Conservation (phyloP, 2,329 filamentous ascomycete species). For the Hirsutella thompsonii region DNA sequence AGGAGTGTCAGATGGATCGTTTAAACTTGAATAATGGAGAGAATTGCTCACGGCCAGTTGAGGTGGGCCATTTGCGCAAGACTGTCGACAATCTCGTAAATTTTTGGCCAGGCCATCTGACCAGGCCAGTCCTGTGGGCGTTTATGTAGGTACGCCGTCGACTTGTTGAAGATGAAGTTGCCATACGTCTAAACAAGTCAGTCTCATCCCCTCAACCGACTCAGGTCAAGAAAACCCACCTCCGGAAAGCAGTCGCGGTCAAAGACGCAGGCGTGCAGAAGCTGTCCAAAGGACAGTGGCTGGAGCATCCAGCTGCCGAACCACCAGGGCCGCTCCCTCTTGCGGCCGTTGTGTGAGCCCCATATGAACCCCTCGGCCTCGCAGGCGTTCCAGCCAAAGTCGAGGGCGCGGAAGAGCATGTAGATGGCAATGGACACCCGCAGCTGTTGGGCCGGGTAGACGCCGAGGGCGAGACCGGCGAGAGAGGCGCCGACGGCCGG, state of each 20-base stretch:
- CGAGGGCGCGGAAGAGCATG: conserved; percentile 64
- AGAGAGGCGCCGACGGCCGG: conserved; percentile 85
- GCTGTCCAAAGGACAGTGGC: conserved; percentile 62
- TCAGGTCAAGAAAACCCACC: conserved; percentile 22
- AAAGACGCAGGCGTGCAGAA: conserved; percentile 65
- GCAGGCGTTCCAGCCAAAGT: conserved; percentile 75
- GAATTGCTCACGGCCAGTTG: conserved; percentile 63
- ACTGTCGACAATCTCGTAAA: conserved; percentile 66
- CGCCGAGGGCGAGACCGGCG: conserved; percentile 69
- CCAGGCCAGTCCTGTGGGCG: conserved; percentile 57
- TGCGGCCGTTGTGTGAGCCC: conserved; percentile 39
- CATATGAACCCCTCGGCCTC: conserved; percentile 61
- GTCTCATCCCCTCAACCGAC: too few species aligned
- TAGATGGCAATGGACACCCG: conserved; percentile 76
- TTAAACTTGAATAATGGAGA: neutral
- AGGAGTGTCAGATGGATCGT: too few species aligned
- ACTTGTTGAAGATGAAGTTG: conserved; percentile 53
- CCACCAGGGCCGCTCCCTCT: conserved; percentile 63
- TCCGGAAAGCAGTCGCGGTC: conserved; percentile 61
- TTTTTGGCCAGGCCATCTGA: conserved; percentile 58
- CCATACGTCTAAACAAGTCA: conserved; percentile 12
- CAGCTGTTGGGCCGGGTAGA: conserved; percentile 53
- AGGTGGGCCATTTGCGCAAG: conserved; percentile 70
- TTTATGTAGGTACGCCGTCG: conserved; percentile 65
- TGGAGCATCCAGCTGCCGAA: conserved; percentile 76